phyloP scores from a whole-genome alignment of 2,329 filamentous ascomycete species.

The Blastomyces emzantsi region DNA sequence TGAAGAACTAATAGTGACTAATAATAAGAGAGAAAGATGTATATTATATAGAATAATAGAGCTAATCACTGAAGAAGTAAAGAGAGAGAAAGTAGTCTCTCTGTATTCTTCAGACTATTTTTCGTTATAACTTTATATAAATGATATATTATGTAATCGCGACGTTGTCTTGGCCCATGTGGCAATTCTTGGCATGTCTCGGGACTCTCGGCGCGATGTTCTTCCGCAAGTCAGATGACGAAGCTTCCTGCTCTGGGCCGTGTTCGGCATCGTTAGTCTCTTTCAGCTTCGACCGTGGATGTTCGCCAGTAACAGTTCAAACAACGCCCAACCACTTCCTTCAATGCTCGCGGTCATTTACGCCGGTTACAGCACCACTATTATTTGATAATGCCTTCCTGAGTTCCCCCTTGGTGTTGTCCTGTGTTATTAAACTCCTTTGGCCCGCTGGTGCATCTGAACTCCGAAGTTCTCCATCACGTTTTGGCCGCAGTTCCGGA shows the following conservation, averaged over 20 bases:
- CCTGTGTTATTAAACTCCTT: background rate
- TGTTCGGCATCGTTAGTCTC: background rate
- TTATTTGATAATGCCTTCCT: background rate
- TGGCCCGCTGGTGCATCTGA: background rate
- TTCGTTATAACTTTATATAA: too few relatives aligned
- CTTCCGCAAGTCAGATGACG: conserved; percentile 2
- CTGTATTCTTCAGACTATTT: too few relatives aligned
- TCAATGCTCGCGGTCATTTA: background rate
- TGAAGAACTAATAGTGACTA: too few relatives aligned
- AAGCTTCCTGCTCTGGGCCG: background rate
- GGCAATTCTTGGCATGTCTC: background rate
- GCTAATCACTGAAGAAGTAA: too few relatives aligned
- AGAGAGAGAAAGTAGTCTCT: too few relatives aligned
- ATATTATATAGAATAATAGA: too few relatives aligned
- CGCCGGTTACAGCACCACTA: background rate
- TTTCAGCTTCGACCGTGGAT: background rate
- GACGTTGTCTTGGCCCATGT: background rate
- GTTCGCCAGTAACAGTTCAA: background rate
- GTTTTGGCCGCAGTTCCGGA: background rate
- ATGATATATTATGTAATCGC: background rate
- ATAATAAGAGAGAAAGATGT: too few relatives aligned
- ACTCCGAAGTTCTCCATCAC: background rate
- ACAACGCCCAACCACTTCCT: background rate
- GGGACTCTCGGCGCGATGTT: background rate
- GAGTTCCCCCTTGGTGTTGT: background rate